Evolutionary conservation across 2,329 filamentous ascomycete species (phyloP).

Genomic region (Cladophialophora exuberans): DNA sequence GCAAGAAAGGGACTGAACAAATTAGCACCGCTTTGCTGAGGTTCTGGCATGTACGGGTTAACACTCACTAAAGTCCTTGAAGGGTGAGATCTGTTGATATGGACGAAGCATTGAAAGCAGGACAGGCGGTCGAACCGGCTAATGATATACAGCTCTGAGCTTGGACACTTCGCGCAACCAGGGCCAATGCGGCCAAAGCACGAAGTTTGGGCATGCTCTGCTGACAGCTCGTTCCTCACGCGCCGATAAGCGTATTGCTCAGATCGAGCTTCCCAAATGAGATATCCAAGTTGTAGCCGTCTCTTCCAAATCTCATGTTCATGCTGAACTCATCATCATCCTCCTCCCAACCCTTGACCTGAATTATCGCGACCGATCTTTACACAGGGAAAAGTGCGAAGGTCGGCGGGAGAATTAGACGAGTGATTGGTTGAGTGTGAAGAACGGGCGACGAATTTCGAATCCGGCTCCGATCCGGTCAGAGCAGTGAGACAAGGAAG

Average conservation of each 20-base stretch:
- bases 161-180: conserved; percentile 15
- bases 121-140: conserved; percentile 68
- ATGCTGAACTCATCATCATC: conserved; percentile 26
- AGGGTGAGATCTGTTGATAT: conserved; percentile 66
- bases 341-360: conserved; percentile 25
- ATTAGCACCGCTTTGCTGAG: no score
- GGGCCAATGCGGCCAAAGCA: conserved; percentile 26
- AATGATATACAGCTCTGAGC: conserved; percentile 64
- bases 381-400: neutral
- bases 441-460: neutral
- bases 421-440: neutral
- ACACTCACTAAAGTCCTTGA: conserved; percentile 66
- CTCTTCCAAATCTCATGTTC: conserved; percentile 44
- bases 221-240: neutral
- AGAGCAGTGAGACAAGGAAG: conserved; percentile 14
- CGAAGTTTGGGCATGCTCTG: conserved; percentile 22
- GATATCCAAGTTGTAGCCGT: conserved; percentile 74
- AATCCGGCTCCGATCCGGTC: conserved; percentile 9
- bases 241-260: conserved; percentile 5
- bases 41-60: no score
- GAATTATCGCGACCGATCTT: conserved; percentile 87
- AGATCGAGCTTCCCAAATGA: conserved; percentile 14
- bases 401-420: neutral
- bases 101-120: conserved; percentile 72
- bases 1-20: conserved; percentile 75